Evolutionary conservation across 169 alveolate genomes (phyloP).

Genomic region (Perkinsus chesapeaki): DNA sequence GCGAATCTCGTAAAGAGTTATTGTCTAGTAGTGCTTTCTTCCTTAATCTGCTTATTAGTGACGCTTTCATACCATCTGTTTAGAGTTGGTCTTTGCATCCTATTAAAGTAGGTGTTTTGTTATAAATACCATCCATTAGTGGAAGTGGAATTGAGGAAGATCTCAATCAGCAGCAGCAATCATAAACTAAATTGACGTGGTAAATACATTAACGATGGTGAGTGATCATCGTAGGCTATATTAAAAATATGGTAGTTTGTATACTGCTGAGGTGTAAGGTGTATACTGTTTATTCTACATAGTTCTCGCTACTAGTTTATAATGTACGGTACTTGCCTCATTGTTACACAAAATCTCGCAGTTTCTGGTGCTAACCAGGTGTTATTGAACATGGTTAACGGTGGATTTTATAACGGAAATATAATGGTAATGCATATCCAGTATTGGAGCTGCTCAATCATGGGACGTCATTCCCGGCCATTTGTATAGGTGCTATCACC

Average conservation of each 20-base stretch:
- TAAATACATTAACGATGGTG: no score
- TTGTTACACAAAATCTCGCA: constrained; percentile 1
- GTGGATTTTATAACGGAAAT: not conserved
- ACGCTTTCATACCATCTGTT: no score
- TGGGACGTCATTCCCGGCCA: not conserved
- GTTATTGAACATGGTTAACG: constrained; percentile 5
- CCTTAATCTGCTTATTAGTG: not conserved
- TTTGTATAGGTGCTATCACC: not conserved
- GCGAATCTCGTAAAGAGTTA: not conserved
- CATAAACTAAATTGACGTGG: no score
- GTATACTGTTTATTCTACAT: no score
- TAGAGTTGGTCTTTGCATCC: no score
- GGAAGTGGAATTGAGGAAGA: no score
- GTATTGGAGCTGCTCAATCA: not conserved
- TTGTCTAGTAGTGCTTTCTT: not conserved
- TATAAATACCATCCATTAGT: no score
- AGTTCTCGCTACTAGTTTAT: not conserved
- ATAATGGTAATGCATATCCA: not conserved
- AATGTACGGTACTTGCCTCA: not conserved
- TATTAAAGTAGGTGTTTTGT: no score
- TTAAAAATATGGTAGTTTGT: no score
- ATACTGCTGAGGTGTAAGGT: no score
- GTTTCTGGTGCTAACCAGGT: constrained; percentile 13
- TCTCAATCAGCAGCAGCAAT: no score
- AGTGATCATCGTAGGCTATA: no score